Evolutionary conservation across 129 eudicot genomes (phyloP).

Genomic region (Centaurea solstitialis): DNA sequence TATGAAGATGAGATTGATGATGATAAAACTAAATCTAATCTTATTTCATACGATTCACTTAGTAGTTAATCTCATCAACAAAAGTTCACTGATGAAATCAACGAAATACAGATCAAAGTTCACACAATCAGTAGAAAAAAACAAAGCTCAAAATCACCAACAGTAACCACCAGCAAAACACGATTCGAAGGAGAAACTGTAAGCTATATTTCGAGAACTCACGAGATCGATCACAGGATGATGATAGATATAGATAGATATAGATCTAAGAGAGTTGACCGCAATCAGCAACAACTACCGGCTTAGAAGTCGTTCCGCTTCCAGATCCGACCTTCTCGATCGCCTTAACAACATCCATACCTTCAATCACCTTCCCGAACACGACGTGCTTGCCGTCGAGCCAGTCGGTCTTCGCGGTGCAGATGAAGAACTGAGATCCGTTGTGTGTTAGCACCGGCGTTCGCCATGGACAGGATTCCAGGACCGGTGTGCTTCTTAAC

Average conservation of each 20-base stretch:
- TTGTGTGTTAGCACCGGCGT: conserved; percentile 61
- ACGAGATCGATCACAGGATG: background rate
- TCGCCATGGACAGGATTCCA: conserved; percentile 68
- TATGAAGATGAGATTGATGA: too few relatives aligned
- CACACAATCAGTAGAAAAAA: conserved; percentile 17
- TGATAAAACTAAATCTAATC: background rate
- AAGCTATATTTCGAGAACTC: conserved; percentile 4
- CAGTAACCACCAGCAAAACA: background rate
- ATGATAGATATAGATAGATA: too few relatives aligned
- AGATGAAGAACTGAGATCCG: conserved; percentile 64
- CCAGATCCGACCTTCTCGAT: conserved; percentile 58
- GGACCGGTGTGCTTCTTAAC: conserved; percentile 62
- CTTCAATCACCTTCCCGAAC: conserved; percentile 62
- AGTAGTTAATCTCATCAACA: conserved; percentile 23
- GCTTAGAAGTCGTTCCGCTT: conserved; percentile 33
- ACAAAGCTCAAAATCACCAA: conserved; percentile 11
- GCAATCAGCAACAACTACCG: conserved; percentile 49
- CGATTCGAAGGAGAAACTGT: background rate
- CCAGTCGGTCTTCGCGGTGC: conserved; percentile 54
- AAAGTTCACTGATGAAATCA: conserved; percentile 18
- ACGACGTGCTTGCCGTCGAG: conserved; percentile 67
- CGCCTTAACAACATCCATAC: conserved; percentile 49
- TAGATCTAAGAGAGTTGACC: conserved; percentile 45
- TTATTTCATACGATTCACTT: conserved; percentile 26
- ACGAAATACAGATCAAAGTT: conserved; percentile 16